Evolutionary conservation across 129 eudicot species (phyloP), one percentile per base, ranked within the genome.

Genomic region (Pulicaria dysenterica): DNA sequence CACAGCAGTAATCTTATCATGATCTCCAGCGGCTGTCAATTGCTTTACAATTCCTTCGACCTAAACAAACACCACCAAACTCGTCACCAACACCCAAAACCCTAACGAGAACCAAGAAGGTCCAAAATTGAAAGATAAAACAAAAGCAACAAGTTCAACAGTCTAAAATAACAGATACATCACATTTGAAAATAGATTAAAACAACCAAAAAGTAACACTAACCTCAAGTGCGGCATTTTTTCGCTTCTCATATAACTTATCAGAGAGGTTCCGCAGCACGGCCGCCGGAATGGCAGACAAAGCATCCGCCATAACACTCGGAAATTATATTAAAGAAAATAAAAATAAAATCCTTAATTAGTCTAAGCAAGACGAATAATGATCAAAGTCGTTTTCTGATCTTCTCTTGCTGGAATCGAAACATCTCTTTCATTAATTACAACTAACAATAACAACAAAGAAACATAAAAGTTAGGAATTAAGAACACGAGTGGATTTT

Each of bases 221-320:
- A 13, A 93, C 98, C 98, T 93, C 96, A 39, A 89, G 84, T 11
- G 98, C 96, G 46, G 98, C 98, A 83, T 80, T 90, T 63, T 93
- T 93, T 12, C 98, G 85, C 83, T 93, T 93, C 80, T 93, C 98
- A 13, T 93, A 93, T 2, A 93, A 83, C 82, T 93, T 93, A 67
- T 93, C 96, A 5, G 96, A 81, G 19, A 93, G 85, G 76, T 93
- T 90, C 8, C 96, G 92, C 44, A 90, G 84, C 66, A 93, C 95
- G 24, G 87, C 73, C 0, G 98, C 86, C 34, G 98, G 96, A 75
- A 92, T 78, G 61, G 87, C 84, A 42, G 96, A 83, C 37, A 78
- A 73, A 55, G 83, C 96, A 48, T 93, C 98, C 71, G 95, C 96
- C 96, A 90, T 93, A 60, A 73, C 77, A 62, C 67, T 50, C 59